These are phyloP conservation scores for Durusdinium trenchii DNA, from an alignment of 73 alveolate species.

Conservation along the genomic window DNA sequence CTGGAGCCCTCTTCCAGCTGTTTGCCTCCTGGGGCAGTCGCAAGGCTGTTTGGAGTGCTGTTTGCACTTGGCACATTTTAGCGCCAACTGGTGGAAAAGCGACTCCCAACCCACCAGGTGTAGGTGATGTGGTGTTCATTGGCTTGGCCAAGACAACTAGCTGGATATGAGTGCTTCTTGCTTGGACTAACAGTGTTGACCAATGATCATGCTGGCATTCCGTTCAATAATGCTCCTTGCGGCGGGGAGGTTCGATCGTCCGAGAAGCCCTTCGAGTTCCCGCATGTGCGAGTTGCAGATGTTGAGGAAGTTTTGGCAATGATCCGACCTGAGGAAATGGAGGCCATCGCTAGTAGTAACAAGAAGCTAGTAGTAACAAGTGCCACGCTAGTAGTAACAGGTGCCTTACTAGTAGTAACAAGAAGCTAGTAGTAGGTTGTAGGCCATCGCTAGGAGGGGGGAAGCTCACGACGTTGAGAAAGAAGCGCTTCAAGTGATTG, in stretches of 20 bases:
- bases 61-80: too few species aligned
- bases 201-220: background rate
- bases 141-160: too few species aligned
- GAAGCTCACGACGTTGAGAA: background rate
- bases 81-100: too few species aligned
- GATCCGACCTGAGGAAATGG: background rate
- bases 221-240: background rate
- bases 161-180: too few species aligned
- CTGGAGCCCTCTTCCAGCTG: constrained; percentile 55
- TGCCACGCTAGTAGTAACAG: background rate
- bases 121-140: too few species aligned
- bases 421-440: background rate
- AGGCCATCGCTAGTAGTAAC: too few species aligned
- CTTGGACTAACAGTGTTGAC: background rate
- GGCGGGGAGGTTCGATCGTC: constrained; percentile 27
- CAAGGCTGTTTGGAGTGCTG: constrained; percentile 11
- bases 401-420: too few species aligned
- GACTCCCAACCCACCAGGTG: too few species aligned
- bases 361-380: background rate
- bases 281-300: constrained; percentile 67
- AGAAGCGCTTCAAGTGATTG: background rate
- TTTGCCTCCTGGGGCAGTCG: constrained; percentile 88
- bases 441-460: background rate
- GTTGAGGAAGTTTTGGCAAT: constrained; percentile 27
- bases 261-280: constrained; percentile 58